Evolutionary conservation across 1,284 basidiomycete genomes (phyloP).

Genomic region (Apiotrichum laibachii): DNA sequence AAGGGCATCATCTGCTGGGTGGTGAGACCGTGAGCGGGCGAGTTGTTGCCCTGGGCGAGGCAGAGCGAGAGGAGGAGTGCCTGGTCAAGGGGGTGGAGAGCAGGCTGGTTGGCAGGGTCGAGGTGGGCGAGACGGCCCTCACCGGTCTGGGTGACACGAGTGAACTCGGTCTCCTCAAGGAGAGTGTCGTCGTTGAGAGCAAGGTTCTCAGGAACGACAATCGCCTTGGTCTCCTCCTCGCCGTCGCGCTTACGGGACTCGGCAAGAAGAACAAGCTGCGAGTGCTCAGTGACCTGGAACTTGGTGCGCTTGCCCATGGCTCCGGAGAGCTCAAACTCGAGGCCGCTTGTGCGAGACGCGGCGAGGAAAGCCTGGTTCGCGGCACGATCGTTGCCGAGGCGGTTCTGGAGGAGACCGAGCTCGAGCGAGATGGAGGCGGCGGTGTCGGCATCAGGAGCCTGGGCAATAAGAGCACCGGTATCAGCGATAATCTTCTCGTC

Average conservation of each 20-base stretch:
- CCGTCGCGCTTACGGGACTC: conserved; percentile 64
- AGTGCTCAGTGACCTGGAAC: conserved; percentile 81
- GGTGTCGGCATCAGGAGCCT: conserved; percentile 55
- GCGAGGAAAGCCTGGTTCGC: conserved; percentile 77
- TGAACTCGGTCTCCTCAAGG: conserved; percentile 90
- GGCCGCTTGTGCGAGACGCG: conserved; percentile 71
- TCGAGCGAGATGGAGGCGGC: conserved; percentile 72
- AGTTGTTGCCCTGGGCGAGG: conserved; percentile 82
- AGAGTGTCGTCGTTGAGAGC: conserved; percentile 93
- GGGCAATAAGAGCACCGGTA: conserved; percentile 57
- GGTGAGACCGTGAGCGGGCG: conserved; percentile 80
- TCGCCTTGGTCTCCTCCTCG: conserved; percentile 25
- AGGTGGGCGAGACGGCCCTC: conserved; percentile 59
- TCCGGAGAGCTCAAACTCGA: conserved; percentile 89
- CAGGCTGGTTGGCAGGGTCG: conserved; percentile 77
- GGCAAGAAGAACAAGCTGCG: conserved; percentile 91
- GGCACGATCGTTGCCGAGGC: conserved; percentile 65
- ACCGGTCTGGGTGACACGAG: conserved; percentile 47
- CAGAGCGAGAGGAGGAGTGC: conserved; percentile 83
- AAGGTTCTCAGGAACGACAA: conserved; percentile 69
- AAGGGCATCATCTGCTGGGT: conserved; percentile 87
- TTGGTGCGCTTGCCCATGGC: conserved; percentile 92
- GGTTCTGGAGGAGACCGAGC: conserved; percentile 74
- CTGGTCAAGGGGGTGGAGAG: conserved; percentile 86
- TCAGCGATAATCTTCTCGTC: conserved; percentile 56